These are phyloP conservation scores for Quercus dentata DNA, from an alignment of 306 rosid genomes.

Conservation along the genomic window DNA sequence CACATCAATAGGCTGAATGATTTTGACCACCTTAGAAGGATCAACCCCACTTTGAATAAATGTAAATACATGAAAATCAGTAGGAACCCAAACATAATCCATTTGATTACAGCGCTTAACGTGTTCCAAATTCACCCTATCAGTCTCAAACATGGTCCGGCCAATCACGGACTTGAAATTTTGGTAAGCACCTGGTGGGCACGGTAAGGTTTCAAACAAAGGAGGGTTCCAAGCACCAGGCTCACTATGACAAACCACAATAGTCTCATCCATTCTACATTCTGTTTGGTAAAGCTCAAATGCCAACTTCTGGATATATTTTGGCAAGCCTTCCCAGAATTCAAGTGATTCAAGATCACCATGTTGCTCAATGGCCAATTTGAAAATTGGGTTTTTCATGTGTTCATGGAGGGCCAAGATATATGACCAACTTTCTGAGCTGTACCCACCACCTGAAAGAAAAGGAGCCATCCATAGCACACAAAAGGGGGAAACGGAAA, in stretches of 20 bases:
- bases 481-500: constrained; percentile 34
- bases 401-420: constrained; percentile 52
- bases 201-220: constrained; percentile 59
- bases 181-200: constrained; percentile 66
- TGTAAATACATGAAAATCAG: constrained; percentile 62
- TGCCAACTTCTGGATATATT: constrained; percentile 40
- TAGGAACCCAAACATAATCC: constrained; percentile 93
- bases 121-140: constrained; percentile 56
- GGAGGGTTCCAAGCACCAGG: constrained; percentile 95
- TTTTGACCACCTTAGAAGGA: constrained; percentile 70
- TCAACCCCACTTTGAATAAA: constrained; percentile 74
- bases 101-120: constrained; percentile 57
- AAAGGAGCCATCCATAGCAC: constrained; percentile 89
- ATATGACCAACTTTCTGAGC: constrained; percentile 87
- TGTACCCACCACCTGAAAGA: constrained; percentile 88
- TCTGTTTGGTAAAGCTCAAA: constrained; percentile 44
- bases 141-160: constrained; percentile 82
- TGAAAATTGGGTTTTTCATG: constrained; percentile 38
- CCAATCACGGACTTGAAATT: constrained; percentile 74
- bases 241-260: constrained; percentile 83
- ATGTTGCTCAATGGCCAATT: constrained; percentile 63
- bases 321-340: constrained; percentile 76
- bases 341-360: constrained; percentile 66
- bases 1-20: constrained; percentile 88
- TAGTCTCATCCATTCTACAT: constrained; percentile 59